phyloP scores from a whole-genome alignment of 371 early-diverging fungal genomes.

The Sporodiniella umbellata region DNA sequence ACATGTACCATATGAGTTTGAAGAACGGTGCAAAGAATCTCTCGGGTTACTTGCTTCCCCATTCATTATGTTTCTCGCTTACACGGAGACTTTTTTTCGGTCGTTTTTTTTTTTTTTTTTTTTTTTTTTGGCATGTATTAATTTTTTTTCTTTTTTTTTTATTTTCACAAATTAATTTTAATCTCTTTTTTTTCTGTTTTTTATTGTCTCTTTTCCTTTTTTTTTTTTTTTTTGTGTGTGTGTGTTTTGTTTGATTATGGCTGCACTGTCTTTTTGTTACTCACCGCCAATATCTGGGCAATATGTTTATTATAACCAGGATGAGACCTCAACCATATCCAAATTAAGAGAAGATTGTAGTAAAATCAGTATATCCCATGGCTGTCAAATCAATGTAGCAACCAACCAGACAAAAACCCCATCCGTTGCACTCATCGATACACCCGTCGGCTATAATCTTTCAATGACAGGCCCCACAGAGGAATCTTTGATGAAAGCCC shows the following conservation, averaged over 20 bases:
- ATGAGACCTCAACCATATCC: neutral
- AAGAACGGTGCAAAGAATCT: neutral
- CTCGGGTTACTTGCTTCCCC: neutral
- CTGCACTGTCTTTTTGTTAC: neutral
- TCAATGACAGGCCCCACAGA: slow-evolving; percentile 2
- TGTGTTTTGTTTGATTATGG: slow-evolving; percentile 3
- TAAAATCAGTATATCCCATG: neutral
- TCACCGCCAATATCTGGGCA: neutral
- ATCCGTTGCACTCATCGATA: neutral
- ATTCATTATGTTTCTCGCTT: slow-evolving; percentile 2
- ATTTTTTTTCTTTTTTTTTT: neutral
- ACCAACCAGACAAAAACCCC: neutral
- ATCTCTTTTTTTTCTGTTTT: neutral
- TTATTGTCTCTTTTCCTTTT: no score
- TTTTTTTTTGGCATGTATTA: neutral
- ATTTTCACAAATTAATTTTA: neutral
- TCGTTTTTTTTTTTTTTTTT: neutral
- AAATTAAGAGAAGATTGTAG: neutral
- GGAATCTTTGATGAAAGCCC: neutral
- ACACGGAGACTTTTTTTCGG: neutral
- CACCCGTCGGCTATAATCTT: neutral
- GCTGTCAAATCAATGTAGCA: neutral
- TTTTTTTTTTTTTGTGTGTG: neutral
- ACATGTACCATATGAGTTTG: neutral
- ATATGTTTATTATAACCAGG: neutral